These are phyloP conservation scores for Stephania cephalantha DNA, from an alignment of 164 flowering plant species.

Conservation along the genomic window DNA sequence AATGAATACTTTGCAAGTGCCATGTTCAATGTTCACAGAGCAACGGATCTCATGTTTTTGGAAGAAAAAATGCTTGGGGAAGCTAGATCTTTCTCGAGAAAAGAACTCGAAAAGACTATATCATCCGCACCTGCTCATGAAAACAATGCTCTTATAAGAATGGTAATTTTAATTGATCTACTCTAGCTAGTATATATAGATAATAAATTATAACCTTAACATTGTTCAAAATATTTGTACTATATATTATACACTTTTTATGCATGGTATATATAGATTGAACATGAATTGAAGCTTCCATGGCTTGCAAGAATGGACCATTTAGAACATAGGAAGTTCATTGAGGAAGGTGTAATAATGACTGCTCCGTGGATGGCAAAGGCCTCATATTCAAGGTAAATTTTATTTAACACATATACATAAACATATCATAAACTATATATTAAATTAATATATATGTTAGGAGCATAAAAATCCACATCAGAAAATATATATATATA, in stretches of 20 bases:
- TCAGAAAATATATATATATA: no score
- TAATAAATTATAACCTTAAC: no score
- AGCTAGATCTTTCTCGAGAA: conserved; percentile 26
- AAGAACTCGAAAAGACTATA: conserved; percentile 16
- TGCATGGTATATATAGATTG: conserved; percentile 9
- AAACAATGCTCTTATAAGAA: not conserved
- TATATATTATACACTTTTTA: not conserved
- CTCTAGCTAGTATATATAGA: no score
- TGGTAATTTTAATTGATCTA: not conserved
- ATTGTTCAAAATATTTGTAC: no score
- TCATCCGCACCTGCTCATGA: not conserved
- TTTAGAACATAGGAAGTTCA: conserved; percentile 32
- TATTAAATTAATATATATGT: no score
- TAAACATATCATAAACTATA: not conserved
- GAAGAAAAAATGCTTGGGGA: conserved; percentile 30
- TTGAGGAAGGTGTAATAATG: conserved; percentile 17
- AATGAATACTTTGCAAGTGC: conserved; percentile 14
- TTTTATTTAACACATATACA: not conserved
- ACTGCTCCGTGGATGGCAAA: conserved; percentile 20
- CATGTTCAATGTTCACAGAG: conserved; percentile 31
- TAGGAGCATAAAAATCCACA: no score
- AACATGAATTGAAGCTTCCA: conserved; percentile 6
- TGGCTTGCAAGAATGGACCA: conserved; percentile 25
- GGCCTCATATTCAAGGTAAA: conserved; percentile 22
- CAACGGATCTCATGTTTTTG: conserved; percentile 31